phyloP scores from a whole-genome alignment of 1,139 yeast species.

The Suhomyces guaymorum region DNA sequence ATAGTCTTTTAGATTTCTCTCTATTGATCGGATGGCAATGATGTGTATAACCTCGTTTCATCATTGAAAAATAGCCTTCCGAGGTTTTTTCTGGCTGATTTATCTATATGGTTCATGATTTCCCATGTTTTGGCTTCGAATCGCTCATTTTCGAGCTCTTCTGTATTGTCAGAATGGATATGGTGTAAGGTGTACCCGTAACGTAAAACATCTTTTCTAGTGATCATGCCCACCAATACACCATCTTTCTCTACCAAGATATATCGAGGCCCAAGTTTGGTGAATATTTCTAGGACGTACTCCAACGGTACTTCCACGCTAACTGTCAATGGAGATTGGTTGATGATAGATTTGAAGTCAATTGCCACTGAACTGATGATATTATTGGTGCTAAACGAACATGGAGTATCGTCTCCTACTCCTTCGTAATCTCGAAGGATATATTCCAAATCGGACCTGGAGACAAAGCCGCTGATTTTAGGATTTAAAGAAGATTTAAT shows the following conservation, averaged over 20 bases:
- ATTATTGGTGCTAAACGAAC: constrained; percentile 21
- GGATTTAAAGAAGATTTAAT: constrained; percentile 35
- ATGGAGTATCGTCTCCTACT: constrained; percentile 19
- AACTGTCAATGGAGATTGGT: constrained; percentile 65
- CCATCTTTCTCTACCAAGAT: constrained; percentile 64
- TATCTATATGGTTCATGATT: constrained; percentile 26
- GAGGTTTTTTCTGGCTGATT: constrained; percentile 23
- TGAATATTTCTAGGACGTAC: constrained; percentile 66
- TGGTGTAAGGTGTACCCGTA: constrained; percentile 46
- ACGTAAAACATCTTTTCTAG: constrained; percentile 66
- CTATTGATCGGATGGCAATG: not conserved
- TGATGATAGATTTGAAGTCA: constrained; percentile 49
- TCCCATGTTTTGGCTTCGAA: constrained; percentile 44
- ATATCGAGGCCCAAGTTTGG: constrained; percentile 77
- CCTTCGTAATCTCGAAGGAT: constrained; percentile 21
- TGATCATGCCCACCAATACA: constrained; percentile 56
- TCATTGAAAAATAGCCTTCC: constrained; percentile 37
- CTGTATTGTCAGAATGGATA: constrained; percentile 17
- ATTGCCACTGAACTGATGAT: constrained; percentile 8
- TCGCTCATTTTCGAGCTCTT: constrained; percentile 19
- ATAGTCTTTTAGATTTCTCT: no score
- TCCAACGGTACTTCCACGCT: constrained; percentile 58
- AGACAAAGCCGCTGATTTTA: constrained; percentile 37
- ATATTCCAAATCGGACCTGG: constrained; percentile 35
- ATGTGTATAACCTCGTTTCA: constrained; percentile 21